These are phyloP conservation scores for Sugiyamaella lignohabitans DNA, from an alignment of 805 yeast species.

Conservation along the genomic window DNA sequence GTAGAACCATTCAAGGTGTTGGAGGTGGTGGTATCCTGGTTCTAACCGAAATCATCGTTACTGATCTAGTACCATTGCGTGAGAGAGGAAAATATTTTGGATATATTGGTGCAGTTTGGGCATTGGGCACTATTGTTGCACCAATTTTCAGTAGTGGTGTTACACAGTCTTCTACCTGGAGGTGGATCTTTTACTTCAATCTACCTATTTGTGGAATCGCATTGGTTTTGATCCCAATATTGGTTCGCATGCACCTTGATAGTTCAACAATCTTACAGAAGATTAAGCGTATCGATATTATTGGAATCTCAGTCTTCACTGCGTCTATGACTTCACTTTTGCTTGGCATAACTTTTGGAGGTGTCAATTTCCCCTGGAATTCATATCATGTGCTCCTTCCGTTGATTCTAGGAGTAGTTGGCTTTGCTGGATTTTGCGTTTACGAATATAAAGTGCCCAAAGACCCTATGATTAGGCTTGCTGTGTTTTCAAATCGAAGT, in stretches of 20 bases:
- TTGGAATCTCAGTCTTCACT: conserved; percentile 42
- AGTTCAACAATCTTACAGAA: conserved; percentile 36
- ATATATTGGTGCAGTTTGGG: conserved; percentile 27
- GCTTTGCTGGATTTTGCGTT: conserved; percentile 32
- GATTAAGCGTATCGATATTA: conserved; percentile 40
- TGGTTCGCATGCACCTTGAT: conserved; percentile 45
- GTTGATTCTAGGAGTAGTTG: conserved; percentile 38
- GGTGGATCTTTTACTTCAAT: conserved; percentile 72
- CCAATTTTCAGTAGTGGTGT: conserved; percentile 66
- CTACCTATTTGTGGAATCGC: conserved; percentile 58
- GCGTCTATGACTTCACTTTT: conserved; percentile 41
- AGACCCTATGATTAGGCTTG: conserved; percentile 42
- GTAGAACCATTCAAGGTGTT: conserved; percentile 53
- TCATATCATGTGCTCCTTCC: conserved; percentile 48
- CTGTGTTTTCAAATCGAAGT: conserved; percentile 35
- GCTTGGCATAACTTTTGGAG: conserved; percentile 51
- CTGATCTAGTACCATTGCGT: conserved; percentile 48
- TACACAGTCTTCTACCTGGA: conserved; percentile 54
- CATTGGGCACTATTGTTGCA: conserved; percentile 36
- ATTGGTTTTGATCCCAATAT: conserved; percentile 33
- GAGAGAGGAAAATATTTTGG: conserved; percentile 56
- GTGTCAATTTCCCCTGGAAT: conserved; percentile 45
- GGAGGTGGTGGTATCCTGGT: conserved; percentile 51
- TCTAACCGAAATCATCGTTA: conserved; percentile 45
- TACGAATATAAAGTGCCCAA: conserved; percentile 32